phyloP scores from a whole-genome alignment of 169 alveolate genomes.

The Cryptosporidium meleagridis region DNA sequence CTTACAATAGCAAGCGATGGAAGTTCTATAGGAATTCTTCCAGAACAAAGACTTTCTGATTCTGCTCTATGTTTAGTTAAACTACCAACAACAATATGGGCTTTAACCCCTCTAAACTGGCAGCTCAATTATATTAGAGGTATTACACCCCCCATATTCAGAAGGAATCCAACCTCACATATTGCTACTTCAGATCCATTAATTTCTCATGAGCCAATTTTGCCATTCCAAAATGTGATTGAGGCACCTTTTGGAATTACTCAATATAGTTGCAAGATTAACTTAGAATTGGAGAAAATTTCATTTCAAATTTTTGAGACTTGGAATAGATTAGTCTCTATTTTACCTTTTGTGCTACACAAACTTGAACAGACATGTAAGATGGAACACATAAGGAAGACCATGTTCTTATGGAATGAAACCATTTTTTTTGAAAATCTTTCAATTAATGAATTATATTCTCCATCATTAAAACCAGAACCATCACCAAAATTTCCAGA shows the following conservation, averaged over 20 bases:
- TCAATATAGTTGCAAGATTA: constrained; percentile 37
- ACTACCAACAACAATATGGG: constrained; percentile 53
- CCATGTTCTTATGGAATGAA: constrained; percentile 70
- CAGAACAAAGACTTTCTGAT: constrained; percentile 48
- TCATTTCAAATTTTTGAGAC: constrained; percentile 40
- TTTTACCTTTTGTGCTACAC: constrained; percentile 37
- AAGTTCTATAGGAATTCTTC: constrained; percentile 26
- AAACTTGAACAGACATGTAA: constrained; percentile 41
- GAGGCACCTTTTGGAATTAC: constrained; percentile 64
- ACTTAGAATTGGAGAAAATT: constrained; percentile 12
- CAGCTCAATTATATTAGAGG: constrained; percentile 66
- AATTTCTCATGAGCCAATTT: constrained; percentile 13
- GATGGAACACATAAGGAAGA: constrained; percentile 71
- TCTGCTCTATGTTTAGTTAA: constrained; percentile 32
- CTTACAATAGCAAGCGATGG: constrained; percentile 47
- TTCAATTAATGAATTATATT: constrained; percentile 15
- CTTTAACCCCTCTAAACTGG: constrained; percentile 68
- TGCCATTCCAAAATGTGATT: constrained; percentile 27
- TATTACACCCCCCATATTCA: constrained; percentile 65
- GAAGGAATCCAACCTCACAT: constrained; percentile 22
- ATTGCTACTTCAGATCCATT: background rate
- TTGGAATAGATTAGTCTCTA: constrained; percentile 49
- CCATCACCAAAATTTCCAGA: constrained; percentile 64
- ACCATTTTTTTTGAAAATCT: constrained; percentile 49
- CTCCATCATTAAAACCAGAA: constrained; percentile 53